Conservation (phyloP, 306 rosid species). For the Pyrus communis region DNA sequence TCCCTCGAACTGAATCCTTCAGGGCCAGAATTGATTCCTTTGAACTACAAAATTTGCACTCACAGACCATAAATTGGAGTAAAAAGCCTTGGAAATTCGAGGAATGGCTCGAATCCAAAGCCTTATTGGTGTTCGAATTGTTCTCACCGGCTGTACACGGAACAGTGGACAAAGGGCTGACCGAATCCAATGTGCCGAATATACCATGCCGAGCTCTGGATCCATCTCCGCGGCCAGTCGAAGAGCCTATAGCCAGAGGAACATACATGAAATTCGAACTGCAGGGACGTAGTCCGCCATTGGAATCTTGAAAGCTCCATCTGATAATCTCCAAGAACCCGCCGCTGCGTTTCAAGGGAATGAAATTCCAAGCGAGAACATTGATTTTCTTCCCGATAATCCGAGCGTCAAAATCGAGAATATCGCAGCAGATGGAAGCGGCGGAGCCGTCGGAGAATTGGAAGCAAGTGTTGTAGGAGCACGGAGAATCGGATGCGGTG, state of each 20-base stretch:
- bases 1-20: conserved; percentile 22
- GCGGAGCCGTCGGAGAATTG: conserved; percentile 55
- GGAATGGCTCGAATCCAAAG: conserved; percentile 14
- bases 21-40: conserved; percentile 11
- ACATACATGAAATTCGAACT: conserved; percentile 14
- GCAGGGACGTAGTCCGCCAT: background rate
- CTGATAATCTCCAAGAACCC: conserved; percentile 73
- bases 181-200: conserved; percentile 46
- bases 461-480: conserved; percentile 52
- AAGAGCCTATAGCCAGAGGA: conserved; percentile 18
- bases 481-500: conserved; percentile 10
- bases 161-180: conserved; percentile 47
- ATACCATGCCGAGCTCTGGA: conserved; percentile 30
- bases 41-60: conserved; percentile 50
- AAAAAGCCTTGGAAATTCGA: conserved; percentile 49
- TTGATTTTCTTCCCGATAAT: conserved; percentile 38
- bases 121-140: background rate
- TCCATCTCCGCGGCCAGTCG: background rate
- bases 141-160: conserved; percentile 37
- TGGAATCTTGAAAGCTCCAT: conserved; percentile 42
- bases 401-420: conserved; percentile 39
- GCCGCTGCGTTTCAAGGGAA: conserved; percentile 38
- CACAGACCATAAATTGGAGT: conserved; percentile 45
- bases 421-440: conserved; percentile 65
- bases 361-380: conserved; percentile 69